Evolutionary conservation across 306 rosid species (phyloP).

Genomic region (Ormosia semicastrata): DNA sequence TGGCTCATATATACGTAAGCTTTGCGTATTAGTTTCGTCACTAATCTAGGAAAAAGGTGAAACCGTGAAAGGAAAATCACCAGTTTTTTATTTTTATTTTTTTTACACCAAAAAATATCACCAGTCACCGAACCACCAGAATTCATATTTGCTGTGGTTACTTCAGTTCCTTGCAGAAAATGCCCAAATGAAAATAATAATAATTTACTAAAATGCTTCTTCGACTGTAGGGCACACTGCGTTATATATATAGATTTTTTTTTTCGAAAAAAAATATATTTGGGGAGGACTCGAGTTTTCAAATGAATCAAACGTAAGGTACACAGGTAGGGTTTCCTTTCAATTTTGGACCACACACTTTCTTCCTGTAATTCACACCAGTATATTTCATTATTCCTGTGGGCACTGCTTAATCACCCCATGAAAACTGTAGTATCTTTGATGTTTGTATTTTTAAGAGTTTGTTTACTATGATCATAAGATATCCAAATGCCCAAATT

Average conservation of each 20-base stretch:
- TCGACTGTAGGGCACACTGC: not conserved
- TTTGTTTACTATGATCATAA: no score
- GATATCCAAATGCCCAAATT: no score
- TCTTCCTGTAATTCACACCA: no score
- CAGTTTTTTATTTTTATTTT: not conserved
- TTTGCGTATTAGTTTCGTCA: constrained; percentile 59
- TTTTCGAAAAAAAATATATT: not conserved
- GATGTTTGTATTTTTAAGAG: no score
- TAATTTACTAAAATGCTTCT: not conserved
- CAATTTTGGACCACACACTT: no score
- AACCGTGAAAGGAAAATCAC: not conserved
- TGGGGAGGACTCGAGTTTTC: constrained; percentile 13
- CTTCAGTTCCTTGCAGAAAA: constrained; percentile 35
- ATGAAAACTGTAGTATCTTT: no score
- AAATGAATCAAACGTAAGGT: constrained; percentile 26
- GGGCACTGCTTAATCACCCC: no score
- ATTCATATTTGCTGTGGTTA: not conserved
- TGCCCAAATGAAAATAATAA: not conserved
- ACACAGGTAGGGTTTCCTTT: no score
- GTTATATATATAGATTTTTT: not conserved
- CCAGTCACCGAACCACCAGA: not conserved
- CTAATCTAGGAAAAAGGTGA: not conserved
- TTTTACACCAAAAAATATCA: not conserved
- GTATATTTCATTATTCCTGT: no score
- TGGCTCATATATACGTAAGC: constrained; percentile 42